phyloP scores from a whole-genome alignment of 495 filamentous ascomycete species.

The Oidiodendron maius region DNA sequence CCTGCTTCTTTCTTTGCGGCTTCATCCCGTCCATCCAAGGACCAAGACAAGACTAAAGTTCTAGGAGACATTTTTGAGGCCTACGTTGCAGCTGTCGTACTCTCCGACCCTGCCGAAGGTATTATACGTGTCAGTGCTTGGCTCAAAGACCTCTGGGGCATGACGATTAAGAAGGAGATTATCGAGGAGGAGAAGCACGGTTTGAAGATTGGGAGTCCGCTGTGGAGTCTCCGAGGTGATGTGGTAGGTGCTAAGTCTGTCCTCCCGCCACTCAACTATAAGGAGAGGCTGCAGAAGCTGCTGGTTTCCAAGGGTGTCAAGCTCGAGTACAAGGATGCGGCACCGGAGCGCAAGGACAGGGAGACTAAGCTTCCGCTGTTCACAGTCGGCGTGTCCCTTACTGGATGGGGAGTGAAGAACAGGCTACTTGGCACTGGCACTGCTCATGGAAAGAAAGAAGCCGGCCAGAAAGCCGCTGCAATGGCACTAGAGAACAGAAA shows the following conservation, averaged over 20 bases:
- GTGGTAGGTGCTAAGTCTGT: constrained; percentile 28
- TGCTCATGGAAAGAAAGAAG: constrained; percentile 66
- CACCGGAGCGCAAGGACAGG: constrained; percentile 43
- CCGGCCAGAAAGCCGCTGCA: constrained; percentile 63
- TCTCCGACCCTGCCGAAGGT: constrained; percentile 56
- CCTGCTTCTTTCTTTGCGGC: constrained; percentile 12
- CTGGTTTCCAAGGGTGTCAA: constrained; percentile 45
- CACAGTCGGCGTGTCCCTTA: constrained; percentile 62
- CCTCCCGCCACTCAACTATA: constrained; percentile 30
- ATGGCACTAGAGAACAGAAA: constrained; percentile 56
- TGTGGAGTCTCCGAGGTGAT: constrained; percentile 16
- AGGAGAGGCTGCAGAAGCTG: constrained; percentile 54
- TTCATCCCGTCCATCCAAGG: constrained; percentile 7
- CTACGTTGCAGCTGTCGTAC: constrained; percentile 71
- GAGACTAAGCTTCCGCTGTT: constrained; percentile 55
- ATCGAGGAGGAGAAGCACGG: constrained; percentile 24
- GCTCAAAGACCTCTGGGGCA: constrained; percentile 65
- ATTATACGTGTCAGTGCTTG: constrained; percentile 55
- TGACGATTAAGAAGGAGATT: constrained; percentile 36
- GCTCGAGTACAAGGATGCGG: constrained; percentile 59
- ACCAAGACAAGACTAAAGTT: constrained; percentile 57
- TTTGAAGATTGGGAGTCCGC: constrained; percentile 17
- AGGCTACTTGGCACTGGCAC: constrained; percentile 60
- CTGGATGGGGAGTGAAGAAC: constrained; percentile 65
- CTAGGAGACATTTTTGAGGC: constrained; percentile 84